Conservation (phyloP, 305 asterid species). For the Fraxinus xanthoxyloides region DNA sequence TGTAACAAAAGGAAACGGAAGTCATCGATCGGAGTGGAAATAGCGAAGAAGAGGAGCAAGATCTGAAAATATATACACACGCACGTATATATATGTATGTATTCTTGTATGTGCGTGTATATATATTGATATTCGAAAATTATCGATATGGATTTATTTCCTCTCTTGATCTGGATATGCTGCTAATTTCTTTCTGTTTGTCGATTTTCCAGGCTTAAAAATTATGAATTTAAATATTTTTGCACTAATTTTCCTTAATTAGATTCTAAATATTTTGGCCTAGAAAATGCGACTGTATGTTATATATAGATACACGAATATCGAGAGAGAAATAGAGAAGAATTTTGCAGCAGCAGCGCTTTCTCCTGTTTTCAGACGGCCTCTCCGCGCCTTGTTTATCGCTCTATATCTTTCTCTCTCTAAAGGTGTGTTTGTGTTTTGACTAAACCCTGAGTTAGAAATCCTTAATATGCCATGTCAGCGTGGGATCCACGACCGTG, state of each 20-base stretch:
- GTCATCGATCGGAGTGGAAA: conserved; percentile 45
- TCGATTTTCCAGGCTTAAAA: neutral
- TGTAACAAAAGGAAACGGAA: conserved; percentile 24
- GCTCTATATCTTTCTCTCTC: conserved; percentile 46
- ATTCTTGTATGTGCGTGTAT: conserved; percentile 3
- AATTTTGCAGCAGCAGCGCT: conserved; percentile 27
- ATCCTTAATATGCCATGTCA: conserved; percentile 42
- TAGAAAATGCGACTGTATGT: conserved; percentile 39
- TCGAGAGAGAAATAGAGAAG: conserved; percentile 30
- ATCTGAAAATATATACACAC: conserved; percentile 40
- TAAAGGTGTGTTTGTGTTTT: neutral
- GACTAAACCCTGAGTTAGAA: conserved; percentile 33
- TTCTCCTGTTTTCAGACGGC: conserved; percentile 57
- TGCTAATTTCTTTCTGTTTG: neutral
- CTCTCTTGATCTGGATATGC: conserved; percentile 1
- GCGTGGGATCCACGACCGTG: conserved; percentile 38
- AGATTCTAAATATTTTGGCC: conserved; percentile 52
- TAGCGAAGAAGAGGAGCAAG: conserved; percentile 46
- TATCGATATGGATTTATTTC: conserved; percentile 5
- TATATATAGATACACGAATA: conserved; percentile 10
- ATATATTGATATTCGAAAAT: conserved; percentile 22
- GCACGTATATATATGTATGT: conserved; percentile 10
- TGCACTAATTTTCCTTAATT: conserved; percentile 12
- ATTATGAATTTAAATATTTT: conserved; percentile 13
- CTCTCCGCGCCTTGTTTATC: conserved; percentile 67